These are phyloP conservation scores for Chalciporus sphaerocephalus DNA, from an alignment of 768 basidiomycete genomes.

Conservation along the genomic window DNA sequence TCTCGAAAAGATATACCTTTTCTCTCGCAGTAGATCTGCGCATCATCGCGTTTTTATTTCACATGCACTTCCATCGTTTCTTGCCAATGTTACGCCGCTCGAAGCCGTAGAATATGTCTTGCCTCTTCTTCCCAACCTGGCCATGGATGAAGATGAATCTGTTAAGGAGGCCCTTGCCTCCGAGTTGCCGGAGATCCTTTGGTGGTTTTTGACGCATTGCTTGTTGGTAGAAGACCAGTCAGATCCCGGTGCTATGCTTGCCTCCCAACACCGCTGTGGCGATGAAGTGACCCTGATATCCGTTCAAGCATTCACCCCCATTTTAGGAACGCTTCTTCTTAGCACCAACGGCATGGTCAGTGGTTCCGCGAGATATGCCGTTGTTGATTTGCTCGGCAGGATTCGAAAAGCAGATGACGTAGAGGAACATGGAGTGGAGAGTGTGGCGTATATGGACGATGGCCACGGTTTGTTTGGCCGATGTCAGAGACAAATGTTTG, in stretches of 20 bases:
- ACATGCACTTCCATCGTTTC: conserved; percentile 73
- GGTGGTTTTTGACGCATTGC: conserved; percentile 89
- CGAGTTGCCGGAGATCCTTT: conserved; percentile 76
- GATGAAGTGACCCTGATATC: conserved; percentile 47
- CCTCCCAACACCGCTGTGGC: conserved; percentile 12
- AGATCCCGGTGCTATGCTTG: conserved; percentile 13
- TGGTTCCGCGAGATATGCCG: conserved; percentile 64
- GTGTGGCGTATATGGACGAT: conserved; percentile 28
- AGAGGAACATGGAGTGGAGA: conserved; percentile 34
- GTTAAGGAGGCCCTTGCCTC: conserved; percentile 86
- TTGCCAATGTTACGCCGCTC: conserved; percentile 70
- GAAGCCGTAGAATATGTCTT: conserved; percentile 93
- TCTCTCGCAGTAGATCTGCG: conserved; percentile 69
- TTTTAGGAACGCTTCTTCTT: conserved; percentile 83
- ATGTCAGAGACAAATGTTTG: conserved; percentile 60
- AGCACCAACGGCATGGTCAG: conserved; percentile 73
- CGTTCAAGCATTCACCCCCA: conserved; percentile 86
- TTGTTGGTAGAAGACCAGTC: conserved; percentile 50
- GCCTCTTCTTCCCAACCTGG: conserved; percentile 80
- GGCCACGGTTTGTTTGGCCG: conserved; percentile 46
- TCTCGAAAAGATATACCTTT: conserved; percentile 90
- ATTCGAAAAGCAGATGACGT: conserved; percentile 58
- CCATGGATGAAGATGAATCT: conserved; percentile 82
- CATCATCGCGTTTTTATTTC: conserved; percentile 77
- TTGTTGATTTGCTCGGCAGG: conserved; percentile 74